phyloP scores from a whole-genome alignment of 441 rosid genomes.

The Croton laevigatus region DNA sequence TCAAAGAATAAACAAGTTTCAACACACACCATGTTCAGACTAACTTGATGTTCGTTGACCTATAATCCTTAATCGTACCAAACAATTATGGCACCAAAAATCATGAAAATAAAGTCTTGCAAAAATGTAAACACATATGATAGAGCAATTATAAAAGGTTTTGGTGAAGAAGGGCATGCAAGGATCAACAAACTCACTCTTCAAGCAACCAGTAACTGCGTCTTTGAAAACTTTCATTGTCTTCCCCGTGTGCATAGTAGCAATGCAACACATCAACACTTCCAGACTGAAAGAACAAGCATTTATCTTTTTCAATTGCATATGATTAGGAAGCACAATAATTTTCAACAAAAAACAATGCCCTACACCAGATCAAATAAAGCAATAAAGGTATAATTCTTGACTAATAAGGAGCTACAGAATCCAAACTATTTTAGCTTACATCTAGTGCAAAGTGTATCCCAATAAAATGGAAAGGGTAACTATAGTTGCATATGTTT shows the following conservation, averaged over 20 bases:
- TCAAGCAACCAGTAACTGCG: conserved; percentile 34
- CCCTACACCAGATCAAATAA: neutral
- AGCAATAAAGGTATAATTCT: neutral
- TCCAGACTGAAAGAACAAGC: conserved; percentile 20
- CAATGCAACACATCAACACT: conserved; percentile 30
- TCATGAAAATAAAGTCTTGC: neutral
- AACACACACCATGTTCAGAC: neutral
- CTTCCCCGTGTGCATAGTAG: conserved; percentile 32
- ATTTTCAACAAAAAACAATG: conserved; percentile 1
- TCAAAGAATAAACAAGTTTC: neutral
- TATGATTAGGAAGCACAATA: neutral
- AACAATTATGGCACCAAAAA: neutral
- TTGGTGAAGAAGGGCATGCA: neutral
- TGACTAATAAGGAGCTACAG: conserved; percentile 1
- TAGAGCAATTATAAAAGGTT: neutral
- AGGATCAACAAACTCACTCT: conserved; percentile 22
- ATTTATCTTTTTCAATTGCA: neutral
- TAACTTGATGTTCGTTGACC: neutral
- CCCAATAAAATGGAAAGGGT: neutral
- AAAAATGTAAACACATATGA: neutral
- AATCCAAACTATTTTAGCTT: neutral
- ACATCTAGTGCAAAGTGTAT: neutral
- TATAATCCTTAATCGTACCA: neutral
- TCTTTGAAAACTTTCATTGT: conserved; percentile 26
- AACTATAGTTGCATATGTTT: neutral